Base-by-base conservation (phyloP, 139 green algal genomes). In the Chlamydomonas schloesseri region DNA sequence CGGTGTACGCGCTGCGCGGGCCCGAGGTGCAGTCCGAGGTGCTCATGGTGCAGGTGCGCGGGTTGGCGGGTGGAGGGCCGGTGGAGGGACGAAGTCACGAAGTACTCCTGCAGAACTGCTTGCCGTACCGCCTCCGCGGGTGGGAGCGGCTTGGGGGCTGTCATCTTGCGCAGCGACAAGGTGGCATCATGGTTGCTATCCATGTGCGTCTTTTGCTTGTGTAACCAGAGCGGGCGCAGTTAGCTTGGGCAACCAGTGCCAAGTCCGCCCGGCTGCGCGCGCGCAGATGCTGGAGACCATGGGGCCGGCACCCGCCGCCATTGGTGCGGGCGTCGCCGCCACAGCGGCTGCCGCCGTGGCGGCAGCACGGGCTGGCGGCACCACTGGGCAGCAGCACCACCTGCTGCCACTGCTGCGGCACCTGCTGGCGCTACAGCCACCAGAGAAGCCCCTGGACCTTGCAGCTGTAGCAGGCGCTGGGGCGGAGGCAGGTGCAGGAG, bases 21-120 rank as follows among this genome's bases (percentile, higher is more conserved):
- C 91, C 93, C 2, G 92, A 97, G 31, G 84, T 92, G 0, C 73
- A 85, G 11, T 94, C 89, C 4, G 95, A 98, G 62, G 82, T 98
- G 58, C 82, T 88, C 42, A 88, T 94, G 76, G 36, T 93, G 36
- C 83, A 82, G 42, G 42, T 50, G 8, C n/a, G n/a, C n/a, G 42
- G 42, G 18, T n/a, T 89, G 31, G 79, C 96, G 37, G 31, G 76
- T 29, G 73, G 23, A 1, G 29, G 55, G 3, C 14, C 36, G 23
- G 13, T 53, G 2, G 23, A 62, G 28, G n/a, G n/a, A n/a, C n/a
- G n/a, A n/a, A n/a, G n/a, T n/a, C n/a, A n/a, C n/a, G n/a, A n/a
- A n/a, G n/a, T n/a, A n/a, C n/a, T n/a, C n/a, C n/a, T n/a, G n/a
- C n/a, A n/a, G n/a, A n/a, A n/a, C n/a, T n/a, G n/a, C n/a, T n/a